Base-by-base conservation (phyloP, 345 rosid species). In the Eucalyptus sp. region DNA sequence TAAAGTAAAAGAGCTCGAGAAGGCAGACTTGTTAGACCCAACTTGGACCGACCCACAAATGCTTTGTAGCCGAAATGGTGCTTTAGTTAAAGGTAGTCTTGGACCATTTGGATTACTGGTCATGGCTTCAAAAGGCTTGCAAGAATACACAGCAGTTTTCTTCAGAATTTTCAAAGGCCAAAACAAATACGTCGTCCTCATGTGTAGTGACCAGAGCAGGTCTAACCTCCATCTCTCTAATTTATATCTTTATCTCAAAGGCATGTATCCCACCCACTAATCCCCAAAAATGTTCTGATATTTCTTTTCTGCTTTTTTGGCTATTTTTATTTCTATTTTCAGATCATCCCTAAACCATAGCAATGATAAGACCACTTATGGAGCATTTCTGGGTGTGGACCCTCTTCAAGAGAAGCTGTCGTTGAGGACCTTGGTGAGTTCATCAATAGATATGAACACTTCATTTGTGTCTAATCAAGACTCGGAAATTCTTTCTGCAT, bases 141-240 rank as follows among this genome's bases (percentile, higher is more conserved):
- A 91, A 88, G 98, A 97, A 89, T 91, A 94, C 90, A 95, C 96
- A 17, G 91, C 96, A 52, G 93, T 96, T 37, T 96, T 92, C 89
- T 97, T 95, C 52, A 94, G 96, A 90, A 92, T 96, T 86, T 96
- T 95, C 92, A 95, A 92, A 91, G 52, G 89, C 54, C 88, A 87
- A 6, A 66, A 88, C 84, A 95, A 94, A 88, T 90, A 91, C 90
- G 95, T 91, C 37, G 99, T 96, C 89, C 94, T 97, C 49, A 95
- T 97, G 98, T 96, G 98, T 91, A 95, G 98, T 92, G 99, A 97
- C 93, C 98, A 96, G 90, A 95, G 94, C 97, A 95, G 95, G 95
- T 94, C 20, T 27, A 33, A 88, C 87, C 66, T 86, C 48, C 66
- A 13, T 52, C 48, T 37, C 83, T 76, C 43, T 41, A 3, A 41